Percentiles rank a stretch among this genome's conserved stretches.
These are phyloP conservation scores for Fusarium sp. DNA, from an alignment of 2,329 filamentous ascomycete genomes.

Conservation along the genomic window DNA sequence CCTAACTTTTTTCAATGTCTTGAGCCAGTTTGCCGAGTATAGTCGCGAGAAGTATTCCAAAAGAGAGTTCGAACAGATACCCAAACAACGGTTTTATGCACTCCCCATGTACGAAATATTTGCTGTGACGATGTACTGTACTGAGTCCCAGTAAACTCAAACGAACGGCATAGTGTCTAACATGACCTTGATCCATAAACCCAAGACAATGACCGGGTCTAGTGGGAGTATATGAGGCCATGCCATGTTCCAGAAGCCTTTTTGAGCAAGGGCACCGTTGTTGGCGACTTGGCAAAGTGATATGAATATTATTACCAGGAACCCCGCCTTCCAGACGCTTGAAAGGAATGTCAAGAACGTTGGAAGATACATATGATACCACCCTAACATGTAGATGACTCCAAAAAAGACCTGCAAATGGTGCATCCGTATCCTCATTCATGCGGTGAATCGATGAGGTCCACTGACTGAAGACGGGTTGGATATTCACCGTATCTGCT, in stretches of 20 bases:
- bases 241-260: constrained; percentile 43
- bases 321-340: constrained; percentile 1
- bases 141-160: constrained; percentile 10
- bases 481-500: constrained; percentile 24
- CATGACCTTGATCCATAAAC: constrained; percentile 7
- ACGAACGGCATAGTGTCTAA: constrained; percentile 16
- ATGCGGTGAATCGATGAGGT: constrained; percentile 4
- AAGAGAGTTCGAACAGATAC: background rate
- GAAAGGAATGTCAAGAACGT: background rate
- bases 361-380: constrained; percentile 5
- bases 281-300: constrained; percentile 8
- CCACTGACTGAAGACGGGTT: constrained; percentile 9
- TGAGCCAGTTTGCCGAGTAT: constrained; percentile 1
- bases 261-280: constrained; percentile 17
- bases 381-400: background rate
- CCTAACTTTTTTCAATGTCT: background rate
- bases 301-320: background rate
- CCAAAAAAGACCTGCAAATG: constrained; percentile 3
- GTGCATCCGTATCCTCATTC: constrained; percentile 4
- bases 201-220: constrained; percentile 5
- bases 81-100: constrained; percentile 19
- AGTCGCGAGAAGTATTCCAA: background rate
- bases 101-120: constrained; percentile 41
- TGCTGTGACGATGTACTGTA: constrained; percentile 13
- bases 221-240: constrained; percentile 41